A percentile compares a stretch with the other conserved stretches of the same genome.
phyloP scores from a whole-genome alignment of 2,329 filamentous ascomycete species.

The Venturia asperata region DNA sequence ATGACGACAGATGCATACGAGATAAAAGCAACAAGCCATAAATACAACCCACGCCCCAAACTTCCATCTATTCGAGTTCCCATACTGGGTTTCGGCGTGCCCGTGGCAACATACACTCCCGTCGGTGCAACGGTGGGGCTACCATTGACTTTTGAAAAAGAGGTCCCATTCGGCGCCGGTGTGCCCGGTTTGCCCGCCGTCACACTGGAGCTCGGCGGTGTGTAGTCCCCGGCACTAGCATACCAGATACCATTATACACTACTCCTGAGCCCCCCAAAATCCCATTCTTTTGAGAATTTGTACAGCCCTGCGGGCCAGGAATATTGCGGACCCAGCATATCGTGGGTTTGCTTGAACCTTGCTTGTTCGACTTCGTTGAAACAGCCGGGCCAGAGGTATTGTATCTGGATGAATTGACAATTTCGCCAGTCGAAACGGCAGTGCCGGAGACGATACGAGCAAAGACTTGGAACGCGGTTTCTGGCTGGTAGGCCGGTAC shows the following conservation, averaged over 20 bases:
- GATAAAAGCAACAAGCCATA: background rate
- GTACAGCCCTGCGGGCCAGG: slow-evolving; percentile 43
- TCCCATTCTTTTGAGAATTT: slow-evolving; percentile 42
- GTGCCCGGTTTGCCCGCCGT: slow-evolving; percentile 29
- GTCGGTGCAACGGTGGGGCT: slow-evolving; percentile 23
- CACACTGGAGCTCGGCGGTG: slow-evolving; percentile 29
- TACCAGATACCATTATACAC: slow-evolving; percentile 56
- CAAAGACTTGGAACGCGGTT: slow-evolving; percentile 48
- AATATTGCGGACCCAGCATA: slow-evolving; percentile 55
- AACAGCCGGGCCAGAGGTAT: slow-evolving; percentile 51
- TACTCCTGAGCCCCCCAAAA: slow-evolving; percentile 45
- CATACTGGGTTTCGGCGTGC: slow-evolving; percentile 25
- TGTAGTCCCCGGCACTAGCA: slow-evolving; percentile 33
- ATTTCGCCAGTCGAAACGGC: slow-evolving; percentile 44
- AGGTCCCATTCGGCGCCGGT: slow-evolving; percentile 22
- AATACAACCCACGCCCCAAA: background rate
- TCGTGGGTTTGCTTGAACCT: slow-evolving; percentile 39
- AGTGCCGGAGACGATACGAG: slow-evolving; percentile 44
- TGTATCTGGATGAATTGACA: slow-evolving; percentile 47
- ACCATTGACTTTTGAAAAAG: background rate
- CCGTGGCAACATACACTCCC: slow-evolving; percentile 34
- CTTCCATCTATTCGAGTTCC: background rate
- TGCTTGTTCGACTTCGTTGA: slow-evolving; percentile 49
- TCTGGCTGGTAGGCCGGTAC: slow-evolving; percentile 44
- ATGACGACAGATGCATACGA: background rate